Conservation (phyloP, 106 monocot genomes). For the Chionographis japonica region DNA sequence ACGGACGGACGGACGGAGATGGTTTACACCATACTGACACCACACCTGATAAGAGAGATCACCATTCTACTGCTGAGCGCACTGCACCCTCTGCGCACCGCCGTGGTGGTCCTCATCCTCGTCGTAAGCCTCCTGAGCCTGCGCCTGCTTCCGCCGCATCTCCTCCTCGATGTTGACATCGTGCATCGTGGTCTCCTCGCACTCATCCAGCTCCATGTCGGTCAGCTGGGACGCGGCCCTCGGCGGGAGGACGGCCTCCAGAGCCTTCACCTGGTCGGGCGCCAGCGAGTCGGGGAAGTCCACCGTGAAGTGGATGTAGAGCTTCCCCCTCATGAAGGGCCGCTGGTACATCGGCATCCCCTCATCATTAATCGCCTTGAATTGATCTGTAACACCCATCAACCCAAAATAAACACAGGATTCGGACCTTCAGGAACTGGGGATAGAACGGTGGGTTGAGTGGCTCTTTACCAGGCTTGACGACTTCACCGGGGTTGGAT, state of each 20-base stretch:
- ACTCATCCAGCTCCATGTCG: slow-evolving; percentile 82
- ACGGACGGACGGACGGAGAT: no score
- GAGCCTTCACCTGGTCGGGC: slow-evolving; percentile 55
- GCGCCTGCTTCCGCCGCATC: slow-evolving; percentile 60
- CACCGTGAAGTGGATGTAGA: slow-evolving; percentile 80
- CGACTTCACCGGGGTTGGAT: slow-evolving; percentile 72
- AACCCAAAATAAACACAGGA: neutral
- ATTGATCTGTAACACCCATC: slow-evolving; percentile 42
- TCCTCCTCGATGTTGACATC: slow-evolving; percentile 82
- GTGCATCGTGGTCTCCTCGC: slow-evolving; percentile 75
- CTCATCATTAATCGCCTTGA: slow-evolving; percentile 82
- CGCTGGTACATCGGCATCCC: slow-evolving; percentile 75
- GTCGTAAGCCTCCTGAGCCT: slow-evolving; percentile 64
- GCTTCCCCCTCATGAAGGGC: slow-evolving; percentile 77
- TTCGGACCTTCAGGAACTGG: no score
- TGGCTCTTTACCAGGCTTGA: slow-evolving; percentile 55
- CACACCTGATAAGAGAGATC: no score
- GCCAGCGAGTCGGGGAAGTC: slow-evolving; percentile 65
- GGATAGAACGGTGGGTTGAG: neutral
- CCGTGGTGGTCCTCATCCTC: slow-evolving; percentile 60
- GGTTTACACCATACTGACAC: no score
- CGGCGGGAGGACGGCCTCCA: slow-evolving; percentile 46
- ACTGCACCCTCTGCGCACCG: slow-evolving; percentile 64
- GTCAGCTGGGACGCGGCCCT: slow-evolving; percentile 33
- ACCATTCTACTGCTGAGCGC: slow-evolving; percentile 52